Base-by-base conservation (phyloP, 1,139 yeast species). In the Geotrichum phurueaensis region DNA sequence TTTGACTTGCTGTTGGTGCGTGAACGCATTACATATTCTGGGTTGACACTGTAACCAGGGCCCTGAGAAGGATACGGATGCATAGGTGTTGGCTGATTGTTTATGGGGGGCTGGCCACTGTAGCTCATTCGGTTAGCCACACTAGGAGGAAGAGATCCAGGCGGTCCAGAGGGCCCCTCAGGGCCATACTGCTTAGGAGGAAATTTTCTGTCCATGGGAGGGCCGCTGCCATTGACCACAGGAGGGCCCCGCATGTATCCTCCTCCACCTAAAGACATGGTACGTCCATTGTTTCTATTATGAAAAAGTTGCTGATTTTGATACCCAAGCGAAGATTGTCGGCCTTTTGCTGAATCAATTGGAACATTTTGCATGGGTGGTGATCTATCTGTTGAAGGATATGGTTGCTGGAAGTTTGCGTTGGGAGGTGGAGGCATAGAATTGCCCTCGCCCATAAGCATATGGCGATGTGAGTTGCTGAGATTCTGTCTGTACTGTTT, bases 401-500 rank as follows among this genome's bases (percentile, higher is more conserved):
- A 33, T 12, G 39, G 13, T 13, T 1, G 39, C 39, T 33, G 39
- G n/a, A 33, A 15, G n/a, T 33, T 33, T 33, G 13, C 39, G n/a
- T 33, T 33, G n/a, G 5, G 62, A 7, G 54, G 58, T 22, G 52
- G 51, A 54, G 50, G 49, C 25, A n/a, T 51, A 23, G 65, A 63
- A 59, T 64, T 58, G 29, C 68, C 69, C 43, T 68, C 70, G 12
- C 68, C 63, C 49, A 70, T 60, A 31, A 69, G 56, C 48, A 67
- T 66, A 53, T 68, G 67, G 43, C 67, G 66, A 22, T 73, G 68
- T 36, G 69, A 62, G 60, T 69, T 73, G 36, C 68, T 68, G 62
- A 72, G 67, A 52, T 72, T 70, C 57, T 72, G 72, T 33, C 76
- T 68, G 64, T 73, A 73, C 55, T 70, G 64, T 51, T 67, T 47